Base-by-base conservation (phyloP, 805 yeast genomes). In the Candida morakotiae region DNA sequence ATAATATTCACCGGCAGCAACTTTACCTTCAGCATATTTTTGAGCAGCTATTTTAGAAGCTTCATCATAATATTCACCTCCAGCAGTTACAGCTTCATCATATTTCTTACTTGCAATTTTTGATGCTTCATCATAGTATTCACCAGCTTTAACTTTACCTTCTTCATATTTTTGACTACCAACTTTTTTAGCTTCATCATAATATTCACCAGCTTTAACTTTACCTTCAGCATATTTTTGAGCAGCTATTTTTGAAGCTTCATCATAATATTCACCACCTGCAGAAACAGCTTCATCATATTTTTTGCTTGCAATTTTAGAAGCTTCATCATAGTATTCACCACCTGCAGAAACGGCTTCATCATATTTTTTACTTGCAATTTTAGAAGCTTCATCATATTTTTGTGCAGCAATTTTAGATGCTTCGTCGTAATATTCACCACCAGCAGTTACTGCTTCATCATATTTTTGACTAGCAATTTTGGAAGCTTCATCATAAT, bases 241-340 rank as follows among this genome's bases (percentile, higher is more conserved):
- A 23, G 7, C 31, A 15, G 25, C 30, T n/a, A 34, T 18, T 20
- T 28, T 34, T 9, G 30, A 15, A 6, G 31, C 37, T 14, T 34
- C 14, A 10, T 43, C 44, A 9, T 23, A 38, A 8, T 34, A 35
- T 22, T 38, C 39, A 23, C 30, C 37, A 13, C 20, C 35, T 15
- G 9, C 34, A 10, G 27, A 25, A 13, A 20, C 34, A 15, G 38
- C 42, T 19, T 35, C 35, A 1, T 34, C 36, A 31, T 18, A 35
- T 18, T 26, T 21, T 5, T 37, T 35, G n/a, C 21, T 13, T 13
- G 27, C 36, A 16, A 30, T 25, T 14, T 28, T 19, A 8, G 26
- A 35, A 14, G 45, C 47, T 9, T 22, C 37, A n/a, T 30, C 38
- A 24, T 35, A 38, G 4, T 19, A 26, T 13, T 33, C 34, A 19